phyloP scores from a whole-genome alignment of 2,329 filamentous ascomycete species.

The Cladosporium sp. region DNA sequence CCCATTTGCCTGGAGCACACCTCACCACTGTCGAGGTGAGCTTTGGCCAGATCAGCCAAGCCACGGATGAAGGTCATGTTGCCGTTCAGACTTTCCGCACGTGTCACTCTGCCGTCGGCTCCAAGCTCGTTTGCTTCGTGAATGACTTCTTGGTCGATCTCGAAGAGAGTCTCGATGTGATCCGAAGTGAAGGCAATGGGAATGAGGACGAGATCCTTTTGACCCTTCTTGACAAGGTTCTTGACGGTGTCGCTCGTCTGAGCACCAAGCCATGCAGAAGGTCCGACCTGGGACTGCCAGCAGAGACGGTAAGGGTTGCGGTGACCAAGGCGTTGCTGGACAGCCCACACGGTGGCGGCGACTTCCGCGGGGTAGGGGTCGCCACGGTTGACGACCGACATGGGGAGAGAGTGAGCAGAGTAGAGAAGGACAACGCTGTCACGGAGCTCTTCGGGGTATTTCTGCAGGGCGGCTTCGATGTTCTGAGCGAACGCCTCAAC shows the following conservation, averaged over 20 bases:
- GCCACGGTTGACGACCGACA: conserved; percentile 94
- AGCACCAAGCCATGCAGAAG: conserved; percentile 90
- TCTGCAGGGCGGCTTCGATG: conserved; percentile 79
- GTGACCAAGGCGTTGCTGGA: conserved; percentile 89
- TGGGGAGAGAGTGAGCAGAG: conserved; percentile 88
- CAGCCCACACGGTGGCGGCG: conserved; percentile 89
- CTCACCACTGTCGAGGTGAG: conserved; percentile 70
- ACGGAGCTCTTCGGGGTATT: conserved; percentile 79
- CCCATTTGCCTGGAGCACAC: conserved; percentile 84
- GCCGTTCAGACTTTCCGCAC: conserved; percentile 89
- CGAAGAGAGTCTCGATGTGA: conserved; percentile 95
- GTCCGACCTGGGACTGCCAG: conserved; percentile 98
- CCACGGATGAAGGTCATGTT: conserved; percentile 87
- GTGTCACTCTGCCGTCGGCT: conserved; percentile 66
- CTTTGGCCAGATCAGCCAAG: conserved; percentile 80
- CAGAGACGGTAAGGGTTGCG: conserved; percentile 89
- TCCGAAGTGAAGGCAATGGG: conserved; percentile 99
- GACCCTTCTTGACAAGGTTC: conserved; percentile 84
- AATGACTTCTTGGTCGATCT: conserved; percentile 93
- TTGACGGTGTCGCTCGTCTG: conserved; percentile 88
- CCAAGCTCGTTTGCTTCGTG: conserved; percentile 77
- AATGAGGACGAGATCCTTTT: conserved; percentile 86
- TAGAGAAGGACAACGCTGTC: conserved; percentile 84
- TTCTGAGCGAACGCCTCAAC: conserved; percentile 91
- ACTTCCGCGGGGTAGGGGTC: conserved; percentile 96